Conservation (phyloP, 1,284 basidiomycete species). For the Leccinum glutinopallens region DNA sequence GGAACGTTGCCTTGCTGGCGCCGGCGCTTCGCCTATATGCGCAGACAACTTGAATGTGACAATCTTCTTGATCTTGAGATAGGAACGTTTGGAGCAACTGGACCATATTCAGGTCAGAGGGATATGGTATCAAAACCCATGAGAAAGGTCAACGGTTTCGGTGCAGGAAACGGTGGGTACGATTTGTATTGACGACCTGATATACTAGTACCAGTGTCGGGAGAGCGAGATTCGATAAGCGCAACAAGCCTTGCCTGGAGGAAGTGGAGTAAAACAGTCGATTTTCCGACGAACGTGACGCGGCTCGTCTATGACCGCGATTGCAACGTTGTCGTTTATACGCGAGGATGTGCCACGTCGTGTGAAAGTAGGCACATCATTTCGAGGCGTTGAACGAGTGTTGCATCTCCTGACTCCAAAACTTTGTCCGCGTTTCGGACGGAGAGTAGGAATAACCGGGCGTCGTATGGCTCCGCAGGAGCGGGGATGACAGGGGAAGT, state of each 20-base stretch:
- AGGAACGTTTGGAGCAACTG: slow-evolving; percentile 64
- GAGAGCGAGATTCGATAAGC: slow-evolving; percentile 15
- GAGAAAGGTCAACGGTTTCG: slow-evolving; percentile 61
- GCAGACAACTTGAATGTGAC: slow-evolving; percentile 61
- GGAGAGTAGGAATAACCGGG: slow-evolving; percentile 82
- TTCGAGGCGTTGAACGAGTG: slow-evolving; percentile 71
- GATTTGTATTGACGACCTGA: slow-evolving; percentile 14
- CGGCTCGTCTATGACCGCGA: slow-evolving; percentile 86
- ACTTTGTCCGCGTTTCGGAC: slow-evolving; percentile 90
- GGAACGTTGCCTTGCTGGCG: slow-evolving; percentile 23
- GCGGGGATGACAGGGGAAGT: slow-evolving; percentile 9
- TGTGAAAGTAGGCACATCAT: slow-evolving; percentile 78
- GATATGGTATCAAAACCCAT: slow-evolving; percentile 91
- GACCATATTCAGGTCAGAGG: slow-evolving; percentile 54
- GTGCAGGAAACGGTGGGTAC: slow-evolving; percentile 26
- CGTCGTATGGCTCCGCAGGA: slow-evolving; percentile 54
- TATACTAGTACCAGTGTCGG: neutral
- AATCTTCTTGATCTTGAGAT: slow-evolving; percentile 57
- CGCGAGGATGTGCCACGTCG: slow-evolving; percentile 36
- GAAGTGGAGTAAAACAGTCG: slow-evolving; percentile 58
- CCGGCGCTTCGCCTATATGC: slow-evolving; percentile 53
- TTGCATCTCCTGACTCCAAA: slow-evolving; percentile 72
- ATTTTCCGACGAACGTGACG: slow-evolving; percentile 82
- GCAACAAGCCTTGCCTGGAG: slow-evolving; percentile 43
- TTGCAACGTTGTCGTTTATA: slow-evolving; percentile 57